Base-by-base conservation (phyloP, 2,329 filamentous ascomycete genomes). In the Gyromitra esculenta region DNA sequence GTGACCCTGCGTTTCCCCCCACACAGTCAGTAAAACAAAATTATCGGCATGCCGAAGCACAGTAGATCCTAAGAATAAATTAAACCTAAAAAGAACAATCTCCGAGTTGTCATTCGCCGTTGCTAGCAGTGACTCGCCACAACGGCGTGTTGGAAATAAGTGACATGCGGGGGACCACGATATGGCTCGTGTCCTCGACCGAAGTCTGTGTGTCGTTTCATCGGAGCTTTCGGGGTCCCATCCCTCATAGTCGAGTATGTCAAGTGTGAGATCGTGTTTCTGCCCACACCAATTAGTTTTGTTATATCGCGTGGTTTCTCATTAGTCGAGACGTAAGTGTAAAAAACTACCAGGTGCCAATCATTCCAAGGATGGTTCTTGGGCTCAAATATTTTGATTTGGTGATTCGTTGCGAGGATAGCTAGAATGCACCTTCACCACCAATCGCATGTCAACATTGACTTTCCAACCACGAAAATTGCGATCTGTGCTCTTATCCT, bases 21-120 rank as follows among this genome's bases (percentile, higher is more conserved):
- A 75, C 65, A 56, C 63, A 70, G 64, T 77, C 60, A 77, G 75
- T 18, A 77, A 77, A 77, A 74, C 57, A 69, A 65, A 52, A 39
- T 13, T 60, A 50, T 75, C 75, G 75, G 71, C 71, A 75, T 75
- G 60, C 73, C 73, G 73, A 75, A 71, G 72, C 52, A 71, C 35
- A 57, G 41, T 73, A 68, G 70, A 77, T 62, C 18, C 43, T 69
- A 73, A 73, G 60, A 76, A 69, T 74, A 74, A 65, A 57, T 64
- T 75, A 65, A 65, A 79, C 78, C 78, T 79, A 75, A 79, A 76
- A 56, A 79, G 76, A 57, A 79, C 48, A 73, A 79, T 77, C 67
- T 79, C 77, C 25, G 73, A 70, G 39, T 79, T 74, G 41, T 79
- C 78, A 75, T 79, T 79, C 45, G 77, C 77, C 13, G 75, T 62